phyloP scores from a whole-genome alignment of 805 yeast species.

The Candida railenensis region DNA sequence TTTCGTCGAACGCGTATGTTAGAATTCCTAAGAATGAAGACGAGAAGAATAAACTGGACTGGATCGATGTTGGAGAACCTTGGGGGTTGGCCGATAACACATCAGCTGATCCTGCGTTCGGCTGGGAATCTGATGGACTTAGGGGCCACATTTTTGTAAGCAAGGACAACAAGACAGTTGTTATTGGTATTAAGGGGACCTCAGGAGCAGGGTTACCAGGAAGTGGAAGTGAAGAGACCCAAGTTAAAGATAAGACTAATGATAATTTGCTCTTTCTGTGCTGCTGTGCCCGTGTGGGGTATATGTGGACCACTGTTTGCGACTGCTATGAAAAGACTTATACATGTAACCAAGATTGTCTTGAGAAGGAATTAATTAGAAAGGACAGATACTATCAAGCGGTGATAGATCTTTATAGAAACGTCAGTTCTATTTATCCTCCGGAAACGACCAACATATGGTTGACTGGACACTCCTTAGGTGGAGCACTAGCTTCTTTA shows the following conservation, averaged over 20 bases:
- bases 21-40: conserved; percentile 58
- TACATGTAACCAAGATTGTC: conserved; percentile 84
- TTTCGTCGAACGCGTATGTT: conserved; percentile 92
- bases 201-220: conserved; percentile 68
- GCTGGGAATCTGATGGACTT: conserved; percentile 84
- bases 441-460: conserved; percentile 63
- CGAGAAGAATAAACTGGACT: conserved; percentile 60
- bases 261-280: conserved; percentile 91
- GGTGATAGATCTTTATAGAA: conserved; percentile 69
- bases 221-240: conserved; percentile 62
- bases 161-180: conserved; percentile 57
- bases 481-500: conserved; percentile 81
- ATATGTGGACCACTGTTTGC: conserved; percentile 92
- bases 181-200: conserved; percentile 88
- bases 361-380: conserved; percentile 70
- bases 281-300: conserved; percentile 91
- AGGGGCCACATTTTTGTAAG: conserved; percentile 86
- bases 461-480: conserved; percentile 94
- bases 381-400: conserved; percentile 84
- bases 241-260: conserved; percentile 75
- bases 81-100: conserved; percentile 52
- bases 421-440: conserved; percentile 69
- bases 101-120: conserved; percentile 59
- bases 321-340: conserved; percentile 84
- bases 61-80: conserved; percentile 70